These are phyloP conservation scores for Auricularia sp. DNA, from an alignment of 768 basidiomycete genomes.

Conservation along the genomic window DNA sequence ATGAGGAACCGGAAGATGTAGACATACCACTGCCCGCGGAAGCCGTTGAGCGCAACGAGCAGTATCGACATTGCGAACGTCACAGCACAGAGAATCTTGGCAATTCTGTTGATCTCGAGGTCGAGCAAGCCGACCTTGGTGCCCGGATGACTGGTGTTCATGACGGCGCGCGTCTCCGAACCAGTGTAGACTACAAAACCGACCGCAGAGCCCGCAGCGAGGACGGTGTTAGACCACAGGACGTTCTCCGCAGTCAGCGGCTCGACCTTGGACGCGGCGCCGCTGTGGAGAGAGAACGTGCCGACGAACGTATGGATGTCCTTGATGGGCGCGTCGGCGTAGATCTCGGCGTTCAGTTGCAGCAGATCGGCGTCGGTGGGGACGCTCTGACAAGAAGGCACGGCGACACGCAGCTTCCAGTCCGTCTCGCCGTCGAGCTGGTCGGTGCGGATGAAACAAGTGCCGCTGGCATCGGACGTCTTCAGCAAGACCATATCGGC, in stretches of 20 bases:
- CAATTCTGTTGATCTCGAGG: conserved; percentile 87
- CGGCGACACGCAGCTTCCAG: conserved; percentile 92
- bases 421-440: conserved; percentile 98
- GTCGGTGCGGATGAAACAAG: conserved; percentile 95
- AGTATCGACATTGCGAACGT: conserved; percentile 87
- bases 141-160: conserved; percentile 96
- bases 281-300: conserved; percentile 53
- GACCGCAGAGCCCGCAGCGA: conserved; percentile 88
- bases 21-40: conserved; percentile 90
- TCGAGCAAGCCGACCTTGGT: conserved; percentile 91
- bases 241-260: conserved; percentile 94
- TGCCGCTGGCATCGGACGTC: conserved; percentile 82
- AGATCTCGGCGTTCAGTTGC: conserved; percentile 74
- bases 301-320: conserved; percentile 95
- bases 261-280: conserved; percentile 41
- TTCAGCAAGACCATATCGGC: conserved; percentile 85
- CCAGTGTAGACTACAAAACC: conserved; percentile 95
- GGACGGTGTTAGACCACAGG: conserved; percentile 94
- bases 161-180: conserved; percentile 87
- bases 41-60: conserved; percentile 92
- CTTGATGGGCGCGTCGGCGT: conserved; percentile 92
- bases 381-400: conserved; percentile 72
- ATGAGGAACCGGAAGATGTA: conserved; percentile 96
- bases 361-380: conserved; percentile 39
- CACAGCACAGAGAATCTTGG: conserved; percentile 94